Conservation (phyloP, 257 asterid species). For the Paulownia fortunei region DNA sequence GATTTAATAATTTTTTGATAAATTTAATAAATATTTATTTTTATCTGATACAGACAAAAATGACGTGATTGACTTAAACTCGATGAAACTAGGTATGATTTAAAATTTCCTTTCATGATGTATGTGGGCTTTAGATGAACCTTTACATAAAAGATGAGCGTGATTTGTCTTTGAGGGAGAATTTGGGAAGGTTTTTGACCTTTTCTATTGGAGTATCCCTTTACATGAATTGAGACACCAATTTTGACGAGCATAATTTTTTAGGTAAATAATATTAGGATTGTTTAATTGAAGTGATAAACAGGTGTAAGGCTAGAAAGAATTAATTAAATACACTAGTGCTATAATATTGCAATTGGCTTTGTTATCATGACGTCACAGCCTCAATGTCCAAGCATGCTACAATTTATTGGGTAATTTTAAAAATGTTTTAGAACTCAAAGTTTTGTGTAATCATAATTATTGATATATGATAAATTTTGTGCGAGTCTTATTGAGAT, state of each 20-base stretch:
- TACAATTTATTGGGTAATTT: background rate
- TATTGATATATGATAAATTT: too few relatives aligned
- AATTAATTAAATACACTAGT: background rate
- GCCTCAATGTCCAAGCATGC: background rate
- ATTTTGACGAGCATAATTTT: slow-evolving; percentile 4
- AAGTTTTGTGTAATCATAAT: background rate
- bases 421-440: background rate
- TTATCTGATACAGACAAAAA: too few relatives aligned
- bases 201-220: background rate
- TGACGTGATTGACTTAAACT: too few relatives aligned
- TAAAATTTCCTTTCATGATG: background rate
- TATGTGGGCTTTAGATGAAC: background rate
- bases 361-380: background rate
- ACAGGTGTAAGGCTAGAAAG: background rate
- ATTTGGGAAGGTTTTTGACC: background rate
- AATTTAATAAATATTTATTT: too few relatives aligned
- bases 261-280: too few relatives aligned
- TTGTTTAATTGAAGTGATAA: too few relatives aligned
- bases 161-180: background rate
- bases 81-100: too few relatives aligned
- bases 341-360: background rate
- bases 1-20: too few relatives aligned
- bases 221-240: background rate
- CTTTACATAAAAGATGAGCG: background rate
- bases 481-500: too few relatives aligned